Conservation (phyloP, 805 yeast species). For the Cyberlindnera mississippiensis region DNA sequence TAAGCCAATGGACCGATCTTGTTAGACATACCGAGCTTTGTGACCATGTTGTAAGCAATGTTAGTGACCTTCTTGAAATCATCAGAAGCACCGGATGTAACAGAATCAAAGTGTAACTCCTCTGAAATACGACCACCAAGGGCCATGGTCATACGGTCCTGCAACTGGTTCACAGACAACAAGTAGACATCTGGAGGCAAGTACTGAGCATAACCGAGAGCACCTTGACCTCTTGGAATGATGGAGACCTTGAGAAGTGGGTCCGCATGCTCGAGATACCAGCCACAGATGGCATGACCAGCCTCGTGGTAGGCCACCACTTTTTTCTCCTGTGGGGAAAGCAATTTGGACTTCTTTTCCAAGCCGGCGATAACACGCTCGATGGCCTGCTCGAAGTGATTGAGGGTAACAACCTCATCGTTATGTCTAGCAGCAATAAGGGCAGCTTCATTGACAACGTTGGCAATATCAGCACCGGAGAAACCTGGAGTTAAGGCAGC, state of each 20-base stretch:
- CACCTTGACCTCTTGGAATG: constrained; percentile 95
- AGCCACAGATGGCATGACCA: constrained; percentile 98
- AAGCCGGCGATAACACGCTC: constrained; percentile 97
- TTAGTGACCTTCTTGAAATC: constrained; percentile 95
- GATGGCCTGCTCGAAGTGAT: constrained; percentile 92
- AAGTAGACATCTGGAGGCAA: constrained; percentile 90
- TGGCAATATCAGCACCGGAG: constrained; percentile 97
- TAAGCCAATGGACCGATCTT: constrained; percentile 75
- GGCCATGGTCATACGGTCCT: constrained; percentile 93
- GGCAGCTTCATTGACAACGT: constrained; percentile 96
- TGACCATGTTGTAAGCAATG: constrained; percentile 92
- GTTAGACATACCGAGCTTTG: constrained; percentile 85
- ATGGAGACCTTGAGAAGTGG: constrained; percentile 94
- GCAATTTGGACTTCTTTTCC: constrained; percentile 81
- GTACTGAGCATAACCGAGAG: constrained; percentile 96
- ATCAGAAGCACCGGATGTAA: constrained; percentile 94
- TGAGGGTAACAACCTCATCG: constrained; percentile 61
- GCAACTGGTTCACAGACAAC: constrained; percentile 69
- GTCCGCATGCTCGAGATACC: constrained; percentile 89
- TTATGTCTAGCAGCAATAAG: constrained; percentile 89
- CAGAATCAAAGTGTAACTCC: constrained; percentile 86
- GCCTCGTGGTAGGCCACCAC: constrained; percentile 98
- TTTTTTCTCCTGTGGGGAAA: constrained; percentile 81
- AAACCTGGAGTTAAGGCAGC: constrained; percentile 98
- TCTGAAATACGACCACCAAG: constrained; percentile 97